Evolutionary conservation across 164 flowering plant genomes (phyloP), one percentile per base, ranked within the genome.

Genomic region (Magnolia sinica): DNA sequence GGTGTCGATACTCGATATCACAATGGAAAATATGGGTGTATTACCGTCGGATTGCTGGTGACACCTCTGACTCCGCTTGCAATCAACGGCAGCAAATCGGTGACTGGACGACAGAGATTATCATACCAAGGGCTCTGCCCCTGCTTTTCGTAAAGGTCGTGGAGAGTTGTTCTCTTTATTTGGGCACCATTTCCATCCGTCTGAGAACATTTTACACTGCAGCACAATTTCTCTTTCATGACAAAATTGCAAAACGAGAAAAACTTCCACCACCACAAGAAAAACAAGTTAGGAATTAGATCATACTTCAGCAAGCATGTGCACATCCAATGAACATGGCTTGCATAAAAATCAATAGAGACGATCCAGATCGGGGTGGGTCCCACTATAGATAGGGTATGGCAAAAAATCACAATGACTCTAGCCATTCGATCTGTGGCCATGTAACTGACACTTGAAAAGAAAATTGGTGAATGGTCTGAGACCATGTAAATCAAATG

Each of bases 91-190:
- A 94, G 81, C 76, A 96, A 83, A 86, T 96, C 97, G 0, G 98
- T 92, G 20, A 96, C 94, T 16, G 98, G 99, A 24, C 99, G 85
- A 87, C 98, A 96, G 45, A 96, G 90, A 76, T 96, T 96, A 76
- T 96, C 99, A 77, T 96, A 96, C 99, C 99, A 96, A 0, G 98
- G 98, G 79, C 98, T 92, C 86, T 94, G 98, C 7, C 99, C 98
- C 85, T 92, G 88, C 78, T 82, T 76, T 83, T 91, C 98, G 63
- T 96, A 96, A 68, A 96, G 93, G 84, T 92, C 92, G 74, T 96
- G 99, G 66, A 94, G 98, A 64, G 80, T 68, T 0, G 98, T 94
- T 81, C 84, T 87, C 83, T 86, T 87, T 14, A 64, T 65, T 22
- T 79, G 77, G 68, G 82, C 84, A 72, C 94, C 95, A 86, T 90